phyloP scores from a whole-genome alignment of 2,329 filamentous ascomycete species.

The Aspergillus alliaceus region DNA sequence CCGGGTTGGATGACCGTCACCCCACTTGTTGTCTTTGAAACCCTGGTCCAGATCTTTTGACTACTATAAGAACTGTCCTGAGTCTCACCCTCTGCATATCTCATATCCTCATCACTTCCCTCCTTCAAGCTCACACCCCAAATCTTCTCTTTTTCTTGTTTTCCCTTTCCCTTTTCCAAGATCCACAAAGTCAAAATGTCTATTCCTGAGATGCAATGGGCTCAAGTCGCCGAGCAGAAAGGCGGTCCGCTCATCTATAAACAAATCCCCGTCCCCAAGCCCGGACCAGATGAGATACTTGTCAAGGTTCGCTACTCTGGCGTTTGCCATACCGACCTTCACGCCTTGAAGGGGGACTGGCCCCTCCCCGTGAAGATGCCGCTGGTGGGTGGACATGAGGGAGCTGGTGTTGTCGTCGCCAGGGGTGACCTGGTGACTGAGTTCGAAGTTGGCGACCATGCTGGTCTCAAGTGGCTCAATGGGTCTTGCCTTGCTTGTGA shows the following conservation, averaged over 20 bases:
- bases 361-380: constrained; percentile 79
- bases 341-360: constrained; percentile 87
- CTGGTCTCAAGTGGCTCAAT: constrained; percentile 91
- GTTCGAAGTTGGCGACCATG: constrained; percentile 78
- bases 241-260: constrained; percentile 63
- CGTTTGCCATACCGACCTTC: constrained; percentile 85
- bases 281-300: constrained; percentile 85
- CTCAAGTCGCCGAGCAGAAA: constrained; percentile 81
- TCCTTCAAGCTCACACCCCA: background rate
- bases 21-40: background rate
- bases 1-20: background rate
- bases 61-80: constrained; percentile 8
- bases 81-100: background rate
- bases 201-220: constrained; percentile 84
- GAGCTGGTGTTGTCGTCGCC: constrained; percentile 81
- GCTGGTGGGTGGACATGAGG: constrained; percentile 77
- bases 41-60: too few species aligned
- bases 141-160: background rate
- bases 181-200: constrained; percentile 25
- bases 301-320: constrained; percentile 88
- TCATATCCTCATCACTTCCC: background rate
- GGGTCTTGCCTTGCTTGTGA: constrained; percentile 79
- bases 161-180: background rate
- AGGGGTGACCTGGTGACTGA: constrained; percentile 75
- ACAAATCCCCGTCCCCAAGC: constrained; percentile 73